Evolutionary conservation across 73 alveolate species (phyloP).

Genomic region (Tetrahymena malaccensis): DNA sequence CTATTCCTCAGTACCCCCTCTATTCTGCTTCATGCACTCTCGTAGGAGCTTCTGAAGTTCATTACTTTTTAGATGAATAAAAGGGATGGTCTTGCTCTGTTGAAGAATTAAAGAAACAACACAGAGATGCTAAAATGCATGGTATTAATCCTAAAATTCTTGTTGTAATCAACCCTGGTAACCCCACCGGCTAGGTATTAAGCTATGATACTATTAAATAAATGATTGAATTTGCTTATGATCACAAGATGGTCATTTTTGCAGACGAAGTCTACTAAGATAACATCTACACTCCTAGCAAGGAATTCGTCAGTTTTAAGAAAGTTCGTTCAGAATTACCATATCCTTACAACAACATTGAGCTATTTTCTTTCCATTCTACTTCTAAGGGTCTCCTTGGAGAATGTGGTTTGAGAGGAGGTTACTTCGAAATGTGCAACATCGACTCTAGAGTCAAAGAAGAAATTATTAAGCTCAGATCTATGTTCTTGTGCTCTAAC

Average conservation of each 20-base stretch:
- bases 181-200: slow-evolving; percentile 92
- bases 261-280: slow-evolving; percentile 99
- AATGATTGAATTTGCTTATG: slow-evolving; percentile 52
- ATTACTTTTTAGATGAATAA: slow-evolving; percentile 85
- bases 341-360: slow-evolving; percentile 49
- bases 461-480: slow-evolving; percentile 61
- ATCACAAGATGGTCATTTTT: slow-evolving; percentile 67
- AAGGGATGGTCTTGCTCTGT: slow-evolving; percentile 76
- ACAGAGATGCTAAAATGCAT: slow-evolving; percentile 41
- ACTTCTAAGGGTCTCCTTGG: slow-evolving; percentile 85
- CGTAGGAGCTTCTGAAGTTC: slow-evolving; percentile 72
- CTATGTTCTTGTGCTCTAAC: slow-evolving; percentile 64
- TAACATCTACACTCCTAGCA: slow-evolving; percentile 67
- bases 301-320: slow-evolving; percentile 71
- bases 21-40: slow-evolving; percentile 83
- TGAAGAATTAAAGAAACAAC: slow-evolving; percentile 43
- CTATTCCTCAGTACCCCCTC: slow-evolving; percentile 95
- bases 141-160: slow-evolving; percentile 70
- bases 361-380: slow-evolving; percentile 64
- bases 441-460: slow-evolving; percentile 49
- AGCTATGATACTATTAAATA: slow-evolving; percentile 63
- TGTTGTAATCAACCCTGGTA: slow-evolving; percentile 95
- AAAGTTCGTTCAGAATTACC: slow-evolving; percentile 47
- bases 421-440: slow-evolving; percentile 64
- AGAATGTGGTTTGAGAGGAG: slow-evolving; percentile 94